Percentiles rank a stretch among this genome's conserved stretches.
Conservation (phyloP, 306 rosid species). For the Glycyrrhiza uralensis region DNA sequence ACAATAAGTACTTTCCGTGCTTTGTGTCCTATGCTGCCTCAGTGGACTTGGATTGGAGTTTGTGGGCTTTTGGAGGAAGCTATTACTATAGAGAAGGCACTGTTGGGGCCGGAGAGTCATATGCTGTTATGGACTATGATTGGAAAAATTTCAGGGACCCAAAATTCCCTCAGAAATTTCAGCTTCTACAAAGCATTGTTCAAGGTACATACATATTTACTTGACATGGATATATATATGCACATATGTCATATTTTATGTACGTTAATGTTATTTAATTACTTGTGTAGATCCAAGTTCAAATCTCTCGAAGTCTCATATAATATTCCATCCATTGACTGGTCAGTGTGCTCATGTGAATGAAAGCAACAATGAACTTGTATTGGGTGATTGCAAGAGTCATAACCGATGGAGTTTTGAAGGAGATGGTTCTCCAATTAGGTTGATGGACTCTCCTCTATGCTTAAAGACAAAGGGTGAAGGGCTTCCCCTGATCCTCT, state of each 20-base stretch:
- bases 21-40: slow-evolving; percentile 25
- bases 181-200: slow-evolving; percentile 27
- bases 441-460: neutral
- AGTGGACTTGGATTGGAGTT: slow-evolving; percentile 47
- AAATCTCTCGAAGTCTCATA: slow-evolving; percentile 23
- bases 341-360: slow-evolving; percentile 36
- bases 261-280: neutral
- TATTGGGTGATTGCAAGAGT: slow-evolving; percentile 28
- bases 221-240: neutral
- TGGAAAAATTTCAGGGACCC: slow-evolving; percentile 37
- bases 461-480: slow-evolving; percentile 42
- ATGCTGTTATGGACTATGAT: slow-evolving; percentile 30
- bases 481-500: slow-evolving; percentile 22
- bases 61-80: slow-evolving; percentile 49
- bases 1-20: slow-evolving; percentile 38
- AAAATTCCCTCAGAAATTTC: slow-evolving; percentile 27
- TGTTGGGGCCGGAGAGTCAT: slow-evolving; percentile 16
- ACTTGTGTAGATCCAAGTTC: slow-evolving; percentile 41
- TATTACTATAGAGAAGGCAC: slow-evolving; percentile 36
- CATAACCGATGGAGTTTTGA: slow-evolving; percentile 32
- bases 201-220: slow-evolving; percentile 30
- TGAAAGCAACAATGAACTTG: slow-evolving; percentile 11
- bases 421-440: slow-evolving; percentile 32
- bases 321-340: slow-evolving; percentile 35
- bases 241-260: neutral